Evolutionary conservation across 306 rosid species (phyloP).

Genomic region (Trichosanthes cucumerina): DNA sequence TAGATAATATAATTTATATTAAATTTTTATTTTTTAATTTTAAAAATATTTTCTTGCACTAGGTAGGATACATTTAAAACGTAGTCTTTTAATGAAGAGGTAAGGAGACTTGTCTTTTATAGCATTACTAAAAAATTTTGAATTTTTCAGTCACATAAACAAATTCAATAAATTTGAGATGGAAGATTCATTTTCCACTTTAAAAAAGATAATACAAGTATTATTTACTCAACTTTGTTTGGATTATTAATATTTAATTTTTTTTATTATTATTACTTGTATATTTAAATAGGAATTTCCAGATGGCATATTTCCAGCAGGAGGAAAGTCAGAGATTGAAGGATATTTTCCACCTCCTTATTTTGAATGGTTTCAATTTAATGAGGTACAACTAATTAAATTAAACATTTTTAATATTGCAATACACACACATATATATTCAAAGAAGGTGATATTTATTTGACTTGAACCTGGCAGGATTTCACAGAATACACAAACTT

Average conservation of each 20-base stretch:
- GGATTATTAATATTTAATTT: not conserved
- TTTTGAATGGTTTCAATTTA: constrained; percentile 83
- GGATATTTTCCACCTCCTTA: constrained; percentile 78
- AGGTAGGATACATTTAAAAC: too few species aligned
- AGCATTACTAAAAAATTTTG: too few species aligned
- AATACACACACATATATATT: not conserved
- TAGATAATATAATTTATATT: too few species aligned
- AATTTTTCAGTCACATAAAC: too few species aligned
- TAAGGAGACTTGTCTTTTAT: too few species aligned
- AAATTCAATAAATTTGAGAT: too few species aligned
- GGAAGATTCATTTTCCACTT: too few species aligned
- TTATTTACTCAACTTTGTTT: too few species aligned
- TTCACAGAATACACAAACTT: constrained; percentile 68
- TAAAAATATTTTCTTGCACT: too few species aligned
- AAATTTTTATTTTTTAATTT: too few species aligned
- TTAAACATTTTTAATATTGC: not conserved
- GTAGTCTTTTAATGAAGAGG: too few species aligned
- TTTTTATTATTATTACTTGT: not conserved
- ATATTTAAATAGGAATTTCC: constrained; percentile 44
- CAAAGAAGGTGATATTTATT: not conserved
- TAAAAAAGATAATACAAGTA: too few species aligned
- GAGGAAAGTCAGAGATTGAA: constrained; percentile 86
- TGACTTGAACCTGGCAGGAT: constrained; percentile 27
- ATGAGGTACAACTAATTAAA: constrained; percentile 32
- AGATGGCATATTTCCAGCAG: constrained; percentile 62